Conservation (phyloP, 306 rosid genomes). For the Glycine latifolia region DNA sequence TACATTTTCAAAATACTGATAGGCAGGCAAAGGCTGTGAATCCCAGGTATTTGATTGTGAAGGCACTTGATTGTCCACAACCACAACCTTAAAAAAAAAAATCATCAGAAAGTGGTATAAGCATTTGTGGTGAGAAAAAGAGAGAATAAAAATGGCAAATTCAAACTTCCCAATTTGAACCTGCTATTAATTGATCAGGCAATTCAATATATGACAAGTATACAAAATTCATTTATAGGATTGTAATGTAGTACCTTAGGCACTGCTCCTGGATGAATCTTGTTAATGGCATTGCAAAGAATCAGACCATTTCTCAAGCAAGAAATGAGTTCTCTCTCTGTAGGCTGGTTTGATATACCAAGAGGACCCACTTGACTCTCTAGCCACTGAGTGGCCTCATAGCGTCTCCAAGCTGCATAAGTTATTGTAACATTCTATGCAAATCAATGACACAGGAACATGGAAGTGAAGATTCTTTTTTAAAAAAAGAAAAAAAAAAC, state of each 20-base stretch:
- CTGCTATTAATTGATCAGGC: background rate
- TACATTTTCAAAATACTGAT: conserved; percentile 94
- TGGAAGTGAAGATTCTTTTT: background rate
- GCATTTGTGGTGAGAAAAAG: background rate
- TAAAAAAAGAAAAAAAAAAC: too few relatives aligned
- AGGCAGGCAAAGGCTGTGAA: conserved; percentile 87
- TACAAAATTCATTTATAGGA: background rate
- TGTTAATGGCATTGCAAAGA: conserved; percentile 89
- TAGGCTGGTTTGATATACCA: conserved; percentile 69
- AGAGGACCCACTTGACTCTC: conserved; percentile 80
- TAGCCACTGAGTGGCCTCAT: conserved; percentile 89
- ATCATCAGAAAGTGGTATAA: conserved; percentile 13
- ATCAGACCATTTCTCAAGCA: conserved; percentile 86
- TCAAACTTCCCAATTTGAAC: conserved; percentile 25
- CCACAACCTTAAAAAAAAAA: conserved; percentile 72
- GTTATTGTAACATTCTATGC: conserved; percentile 7
- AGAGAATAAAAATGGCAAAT: background rate
- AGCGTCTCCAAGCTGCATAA: conserved; percentile 83
- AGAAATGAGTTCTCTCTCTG: conserved; percentile 89
- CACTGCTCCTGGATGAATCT: conserved; percentile 88
- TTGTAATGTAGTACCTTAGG: conserved; percentile 70
- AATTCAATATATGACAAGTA: background rate
- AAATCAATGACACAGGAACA: conserved; percentile 11
- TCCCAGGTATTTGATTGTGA: conserved; percentile 66
- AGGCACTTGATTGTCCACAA: conserved; percentile 76